Evolutionary conservation across 2,329 filamentous ascomycete species (phyloP).

Genomic region (Xylaria arbuscula): DNA sequence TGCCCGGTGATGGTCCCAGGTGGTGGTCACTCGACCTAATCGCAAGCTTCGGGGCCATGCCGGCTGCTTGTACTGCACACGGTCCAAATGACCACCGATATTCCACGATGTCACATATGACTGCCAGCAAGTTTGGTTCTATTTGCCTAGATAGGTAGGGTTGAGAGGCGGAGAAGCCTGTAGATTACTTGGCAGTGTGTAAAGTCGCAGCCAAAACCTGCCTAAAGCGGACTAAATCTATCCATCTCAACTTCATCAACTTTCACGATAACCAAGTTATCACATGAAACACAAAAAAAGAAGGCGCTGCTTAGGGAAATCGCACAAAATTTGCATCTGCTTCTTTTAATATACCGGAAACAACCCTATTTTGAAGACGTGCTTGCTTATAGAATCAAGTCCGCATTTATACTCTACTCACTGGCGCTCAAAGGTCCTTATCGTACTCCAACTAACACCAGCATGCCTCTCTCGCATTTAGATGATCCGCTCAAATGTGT

Average conservation of each 20-base stretch:
- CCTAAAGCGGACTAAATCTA: constrained; percentile 12
- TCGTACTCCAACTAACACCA: background rate
- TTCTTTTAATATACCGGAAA: background rate
- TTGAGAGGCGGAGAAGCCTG: constrained; percentile 26
- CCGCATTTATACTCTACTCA: background rate
- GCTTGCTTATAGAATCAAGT: background rate
- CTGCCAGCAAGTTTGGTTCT: constrained; percentile 16
- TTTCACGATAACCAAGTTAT: background rate
- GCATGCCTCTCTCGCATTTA: background rate
- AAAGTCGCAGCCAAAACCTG: constrained; percentile 5
- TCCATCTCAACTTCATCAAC: background rate
- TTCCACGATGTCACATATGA: constrained; percentile 15
- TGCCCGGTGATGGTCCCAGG: constrained; percentile 25
- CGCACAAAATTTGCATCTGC: background rate
- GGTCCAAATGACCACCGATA: constrained; percentile 25
- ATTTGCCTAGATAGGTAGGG: constrained; percentile 10
- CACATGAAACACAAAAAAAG: background rate
- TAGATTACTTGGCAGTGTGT: constrained; percentile 5
- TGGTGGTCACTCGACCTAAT: constrained; percentile 21
- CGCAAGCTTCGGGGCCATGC: constrained; percentile 27
- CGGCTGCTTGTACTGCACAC: constrained; percentile 22
- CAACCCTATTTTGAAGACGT: background rate
- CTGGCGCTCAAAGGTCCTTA: background rate
- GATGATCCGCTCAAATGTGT: background rate
- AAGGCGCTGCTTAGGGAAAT: background rate